phyloP scores from a whole-genome alignment of 169 alveolate genomes.

The Cryptosporidium viatorum region DNA sequence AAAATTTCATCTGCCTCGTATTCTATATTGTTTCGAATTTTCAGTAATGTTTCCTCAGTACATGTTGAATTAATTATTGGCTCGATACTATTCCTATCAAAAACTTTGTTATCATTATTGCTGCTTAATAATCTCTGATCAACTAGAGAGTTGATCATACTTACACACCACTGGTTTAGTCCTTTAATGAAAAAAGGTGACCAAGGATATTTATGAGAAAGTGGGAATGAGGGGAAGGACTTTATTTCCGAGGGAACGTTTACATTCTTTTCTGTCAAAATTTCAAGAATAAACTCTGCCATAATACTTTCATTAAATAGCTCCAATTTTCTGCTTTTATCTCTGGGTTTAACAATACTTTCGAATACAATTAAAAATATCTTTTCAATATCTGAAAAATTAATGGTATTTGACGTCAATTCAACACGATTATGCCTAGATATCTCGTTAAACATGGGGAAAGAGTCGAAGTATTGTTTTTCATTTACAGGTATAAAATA shows the following conservation, averaged over 20 bases:
- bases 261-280: conserved; percentile 2
- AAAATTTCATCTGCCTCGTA: conserved; percentile 71
- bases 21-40: conserved; percentile 57
- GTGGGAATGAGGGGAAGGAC: conserved; percentile 10
- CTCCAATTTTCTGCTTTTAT: not conserved
- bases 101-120: not conserved
- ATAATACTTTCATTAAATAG: conserved; percentile 56
- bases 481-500: conserved; percentile 6
- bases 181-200: conserved; percentile 15
- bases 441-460: conserved; percentile 41
- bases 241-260: conserved; percentile 27
- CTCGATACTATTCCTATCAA: conserved; percentile 1
- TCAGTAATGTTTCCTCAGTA: not conserved
- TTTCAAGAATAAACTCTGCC: conserved; percentile 26
- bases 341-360: not conserved
- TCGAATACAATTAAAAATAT: conserved; percentile 28
- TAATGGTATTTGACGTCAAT: conserved; percentile 38
- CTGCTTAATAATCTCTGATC: not conserved
- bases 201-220: conserved; percentile 64
- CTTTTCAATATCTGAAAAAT: conserved; percentile 25
- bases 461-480: not conserved
- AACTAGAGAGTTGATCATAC: conserved; percentile 37
- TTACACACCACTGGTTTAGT: conserved; percentile 31
- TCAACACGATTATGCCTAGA: conserved; percentile 8
- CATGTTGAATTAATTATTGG: conserved; percentile 12